Base-by-base conservation (phyloP, 345 rosid species). In the Salix viminalis region DNA sequence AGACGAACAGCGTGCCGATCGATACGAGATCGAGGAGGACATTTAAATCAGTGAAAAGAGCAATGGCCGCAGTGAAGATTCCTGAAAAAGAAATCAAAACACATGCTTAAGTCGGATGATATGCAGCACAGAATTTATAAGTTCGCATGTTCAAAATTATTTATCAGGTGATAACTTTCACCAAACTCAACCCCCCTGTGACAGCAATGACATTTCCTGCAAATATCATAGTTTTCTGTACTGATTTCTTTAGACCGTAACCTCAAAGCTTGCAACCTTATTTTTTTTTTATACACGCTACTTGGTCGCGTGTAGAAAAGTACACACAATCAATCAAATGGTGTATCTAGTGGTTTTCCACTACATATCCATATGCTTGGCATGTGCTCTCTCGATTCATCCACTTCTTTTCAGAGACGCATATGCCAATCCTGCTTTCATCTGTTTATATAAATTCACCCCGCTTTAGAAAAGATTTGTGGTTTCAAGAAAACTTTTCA, bases 1-100 rank as follows among this genome's bases (percentile, higher is more conserved):
- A 95, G 52, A 95, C 97, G 23, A 95, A 95, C 28, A 95, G 88
- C 0, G 99, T 93, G 69, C 99, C 99, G 5, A 95, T 95, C 14
- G 99, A 91, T 39, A 95, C 94, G 0, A 95, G 97, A 88, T 89
- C 81, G 42, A 95, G 80, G 37, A 95, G 94, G 77, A 95, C 80
- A 56, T 82, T 75, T 12, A 95, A 88, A 78, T 91, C 97, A 1
- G 94, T 88, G 84, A 95, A 91, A 64, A 93, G 89, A 0, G 99
- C 91, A 67, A 95, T 85, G 21, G 84, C 86, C 1, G 99, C 97
- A 2, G 99, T 95, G 83, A 90, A 85, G 76, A 93, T 78, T 36
- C 99, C 99, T 95, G 94, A 72, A 60, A 79, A 41, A 10, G 19
- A 52, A 75, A 79, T 30, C 71, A 68, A 3, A 9, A 21, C 36